Evolutionary conservation across 2,329 filamentous ascomycete species (phyloP).

Genomic region (Nemania sp.): DNA sequence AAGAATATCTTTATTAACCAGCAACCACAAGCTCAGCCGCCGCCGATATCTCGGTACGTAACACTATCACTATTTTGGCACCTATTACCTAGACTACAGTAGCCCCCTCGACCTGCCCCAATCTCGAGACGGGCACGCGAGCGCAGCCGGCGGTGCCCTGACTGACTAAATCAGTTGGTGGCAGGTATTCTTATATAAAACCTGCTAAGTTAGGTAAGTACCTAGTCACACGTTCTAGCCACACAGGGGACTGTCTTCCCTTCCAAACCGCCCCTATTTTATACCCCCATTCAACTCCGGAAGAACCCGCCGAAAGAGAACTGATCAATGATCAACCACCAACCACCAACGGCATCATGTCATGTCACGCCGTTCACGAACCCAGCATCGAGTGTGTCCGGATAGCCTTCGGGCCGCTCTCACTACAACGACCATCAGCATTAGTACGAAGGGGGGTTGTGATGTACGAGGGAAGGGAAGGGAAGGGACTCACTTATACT

Average conservation of each 20-base stretch:
- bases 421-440: slow-evolving; percentile 30
- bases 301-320: slow-evolving; percentile 25
- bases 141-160: no score
- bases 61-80: no score
- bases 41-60: no score
- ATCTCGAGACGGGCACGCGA: no score
- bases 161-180: no score
- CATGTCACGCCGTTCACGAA: slow-evolving; percentile 11
- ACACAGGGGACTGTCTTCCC: neutral
- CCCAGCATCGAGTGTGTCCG: slow-evolving; percentile 39
- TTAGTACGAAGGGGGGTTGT: slow-evolving; percentile 13
- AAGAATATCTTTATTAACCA: no score
- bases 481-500: slow-evolving; percentile 67
- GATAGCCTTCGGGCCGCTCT: slow-evolving; percentile 40
- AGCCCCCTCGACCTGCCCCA: no score
- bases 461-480: neutral
- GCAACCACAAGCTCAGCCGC: no score
- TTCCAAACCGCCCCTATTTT: slow-evolving; percentile 37
- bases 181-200: no score
- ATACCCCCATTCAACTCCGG: slow-evolving; percentile 33
- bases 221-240: neutral
- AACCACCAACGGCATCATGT: no score
- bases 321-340: neutral
- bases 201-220: no score
- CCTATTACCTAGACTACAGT: no score